Evolutionary conservation across 2,329 filamentous ascomycete genomes (phyloP), one percentile per base, ranked within the genome.

Genomic region (Parascedosporium putredinis): DNA sequence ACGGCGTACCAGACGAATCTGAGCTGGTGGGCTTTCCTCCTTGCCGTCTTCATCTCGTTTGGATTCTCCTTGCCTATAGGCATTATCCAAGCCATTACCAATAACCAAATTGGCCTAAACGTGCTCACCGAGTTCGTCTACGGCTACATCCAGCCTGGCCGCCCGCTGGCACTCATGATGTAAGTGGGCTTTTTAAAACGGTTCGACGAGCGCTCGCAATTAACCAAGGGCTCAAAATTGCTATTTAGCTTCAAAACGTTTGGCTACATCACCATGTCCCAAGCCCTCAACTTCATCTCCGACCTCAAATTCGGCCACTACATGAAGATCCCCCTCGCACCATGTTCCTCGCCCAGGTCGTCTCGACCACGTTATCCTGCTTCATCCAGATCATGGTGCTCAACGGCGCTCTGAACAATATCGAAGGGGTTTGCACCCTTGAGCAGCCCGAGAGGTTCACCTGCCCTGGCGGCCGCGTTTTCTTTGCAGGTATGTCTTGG

Each of bases 41-140:
- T 88, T 5, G 74, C 83, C 2, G 72, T 88, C 3, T 65, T 73
- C 47, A 81, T 88, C 51, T 77, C 83, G 0, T 76, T 79, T 50
- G 64, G 72, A 7, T 87, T 84, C 60, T 70, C 81, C 7, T 64
- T 87, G 10, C 83, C 83, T 0, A 81, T 82, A 44, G 80, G 80
- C 36, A 85, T 87, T 52, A 78, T 88, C 29, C 75, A 85, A 58
- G 84, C 82, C 33, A 72, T 82, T 4, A 84, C 84, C 3, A 81
- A 86, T 58, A 82, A 83, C 61, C 69, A 86, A 67, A 81, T 87
- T 33, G 83, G 82, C 2, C 68, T 88, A 31, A 88, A 88, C 54
- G 83, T 89, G 23, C 67, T 88, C 54, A 86, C 83, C 1, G 84
- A 87, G 65, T 86, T 88, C 55, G 68, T 89, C 3, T 79, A 81